A percentile compares a stretch with the other conserved stretches of the same genome.
phyloP scores from a whole-genome alignment of 2,329 filamentous ascomycete species.

The Calonectria pteridis region DNA sequence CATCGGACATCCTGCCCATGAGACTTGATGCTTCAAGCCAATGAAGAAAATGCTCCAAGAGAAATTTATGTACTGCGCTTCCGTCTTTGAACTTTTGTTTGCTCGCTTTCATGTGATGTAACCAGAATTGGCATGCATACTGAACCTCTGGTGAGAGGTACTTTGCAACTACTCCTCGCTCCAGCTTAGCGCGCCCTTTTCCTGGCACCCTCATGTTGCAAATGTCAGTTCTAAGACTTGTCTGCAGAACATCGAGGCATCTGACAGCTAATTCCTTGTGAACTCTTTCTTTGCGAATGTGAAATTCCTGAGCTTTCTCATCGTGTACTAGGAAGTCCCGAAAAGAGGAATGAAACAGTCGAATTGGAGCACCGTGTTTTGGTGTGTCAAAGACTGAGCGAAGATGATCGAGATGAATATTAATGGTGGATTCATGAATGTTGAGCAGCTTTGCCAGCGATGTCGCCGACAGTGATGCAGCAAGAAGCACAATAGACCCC shows the following conservation, averaged over 20 bases:
- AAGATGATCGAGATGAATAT: neutral
- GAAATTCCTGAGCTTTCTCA: neutral
- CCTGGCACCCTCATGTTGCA: neutral
- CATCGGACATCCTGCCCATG: neutral
- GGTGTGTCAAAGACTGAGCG: neutral
- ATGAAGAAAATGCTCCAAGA: conserved; percentile 28
- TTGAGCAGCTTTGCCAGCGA: neutral
- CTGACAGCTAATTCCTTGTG: neutral
- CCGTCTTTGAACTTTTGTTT: conserved; percentile 43
- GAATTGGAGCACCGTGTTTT: neutral
- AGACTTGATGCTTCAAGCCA: conserved; percentile 35
- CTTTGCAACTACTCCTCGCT: neutral
- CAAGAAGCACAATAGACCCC: conserved; percentile 4
- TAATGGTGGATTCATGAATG: neutral
- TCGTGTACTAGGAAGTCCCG: neutral
- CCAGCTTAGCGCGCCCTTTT: neutral
- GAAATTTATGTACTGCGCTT: conserved; percentile 27
- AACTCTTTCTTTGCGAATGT: neutral
- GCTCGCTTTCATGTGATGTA: conserved; percentile 47
- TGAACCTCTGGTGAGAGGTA: neutral
- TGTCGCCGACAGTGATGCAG: neutral
- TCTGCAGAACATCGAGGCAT: neutral
- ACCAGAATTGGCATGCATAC: conserved; percentile 53
- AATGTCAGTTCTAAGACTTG: neutral
- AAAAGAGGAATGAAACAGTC: conserved; percentile 1